phyloP scores from a whole-genome alignment of 495 filamentous ascomycete genomes.

The Peziza echinospora region DNA sequence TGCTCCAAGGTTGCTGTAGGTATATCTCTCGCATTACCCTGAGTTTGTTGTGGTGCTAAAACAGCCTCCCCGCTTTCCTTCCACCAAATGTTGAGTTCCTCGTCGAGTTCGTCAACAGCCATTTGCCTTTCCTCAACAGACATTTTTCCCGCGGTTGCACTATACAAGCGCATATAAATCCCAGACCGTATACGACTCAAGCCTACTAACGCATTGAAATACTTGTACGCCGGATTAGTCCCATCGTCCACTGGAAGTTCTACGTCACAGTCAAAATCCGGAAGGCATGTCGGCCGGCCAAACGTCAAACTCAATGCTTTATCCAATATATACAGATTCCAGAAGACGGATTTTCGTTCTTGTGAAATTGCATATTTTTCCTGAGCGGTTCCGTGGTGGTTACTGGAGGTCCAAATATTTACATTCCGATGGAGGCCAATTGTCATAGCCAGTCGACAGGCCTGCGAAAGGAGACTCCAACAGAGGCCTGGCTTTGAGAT shows the following conservation, averaged over 20 bases:
- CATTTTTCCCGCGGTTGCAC: slow-evolving; percentile 7
- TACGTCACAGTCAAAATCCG: slow-evolving; percentile 9
- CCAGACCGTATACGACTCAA: slow-evolving; percentile 14
- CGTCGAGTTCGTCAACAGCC: slow-evolving; percentile 9
- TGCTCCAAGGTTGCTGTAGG: background rate
- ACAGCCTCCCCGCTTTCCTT: slow-evolving; percentile 5
- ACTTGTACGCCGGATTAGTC: slow-evolving; percentile 6
- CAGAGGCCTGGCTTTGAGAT: slow-evolving; percentile 17
- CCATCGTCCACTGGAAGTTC: background rate
- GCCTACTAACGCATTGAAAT: slow-evolving; percentile 12
- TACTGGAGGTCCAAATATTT: slow-evolving; percentile 3
- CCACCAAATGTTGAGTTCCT: slow-evolving; percentile 14
- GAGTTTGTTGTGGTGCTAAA: too few species aligned
- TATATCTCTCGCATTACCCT: background rate
- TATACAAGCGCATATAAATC: slow-evolving; percentile 17
- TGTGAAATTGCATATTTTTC: slow-evolving; percentile 2
- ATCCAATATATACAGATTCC: slow-evolving; percentile 19
- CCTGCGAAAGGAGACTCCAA: slow-evolving; percentile 16
- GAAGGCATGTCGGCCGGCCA: slow-evolving; percentile 7
- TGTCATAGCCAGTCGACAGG: slow-evolving; percentile 15
- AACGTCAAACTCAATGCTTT: slow-evolving; percentile 1
- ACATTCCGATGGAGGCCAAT: slow-evolving; percentile 19
- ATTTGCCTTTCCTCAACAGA: slow-evolving; percentile 9
- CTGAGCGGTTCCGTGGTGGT: slow-evolving; percentile 8
- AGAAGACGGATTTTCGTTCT: slow-evolving; percentile 20